Percentiles rank a stretch among this genome's conserved stretches.
These are phyloP conservation scores for Diaporthe sp. DNA, from an alignment of 2,329 filamentous ascomycete genomes.

Conservation along the genomic window DNA sequence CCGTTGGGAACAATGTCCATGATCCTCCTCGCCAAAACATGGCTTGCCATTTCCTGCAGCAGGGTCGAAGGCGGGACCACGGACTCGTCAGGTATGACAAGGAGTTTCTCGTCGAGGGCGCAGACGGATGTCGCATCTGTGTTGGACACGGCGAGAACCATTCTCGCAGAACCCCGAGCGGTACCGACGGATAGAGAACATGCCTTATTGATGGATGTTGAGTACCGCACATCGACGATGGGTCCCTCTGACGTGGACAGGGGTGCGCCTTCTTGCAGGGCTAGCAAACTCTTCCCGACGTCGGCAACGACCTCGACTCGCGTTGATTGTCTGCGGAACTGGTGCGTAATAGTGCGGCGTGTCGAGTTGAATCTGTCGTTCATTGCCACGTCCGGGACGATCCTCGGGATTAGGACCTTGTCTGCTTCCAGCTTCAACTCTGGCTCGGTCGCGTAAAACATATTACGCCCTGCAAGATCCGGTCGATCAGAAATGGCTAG, in stretches of 20 bases:
- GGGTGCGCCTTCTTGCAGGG: neutral
- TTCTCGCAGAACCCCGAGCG: neutral
- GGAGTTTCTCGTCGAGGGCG: neutral
- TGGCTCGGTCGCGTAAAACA: neutral
- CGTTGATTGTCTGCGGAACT: neutral
- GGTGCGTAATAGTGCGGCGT: neutral
- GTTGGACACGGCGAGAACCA: neutral
- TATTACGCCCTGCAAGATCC: constrained; percentile 29
- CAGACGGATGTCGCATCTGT: neutral
- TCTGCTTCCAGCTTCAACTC: neutral
- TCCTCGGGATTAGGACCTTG: neutral
- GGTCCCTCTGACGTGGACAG: neutral
- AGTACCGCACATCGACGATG: neutral
- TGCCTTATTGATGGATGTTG: neutral
- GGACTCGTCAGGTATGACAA: neutral
- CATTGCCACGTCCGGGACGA: neutral
- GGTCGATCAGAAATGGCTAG: constrained; percentile 5
- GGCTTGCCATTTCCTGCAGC: neutral
- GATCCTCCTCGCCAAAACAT: neutral
- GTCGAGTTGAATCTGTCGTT: neutral
- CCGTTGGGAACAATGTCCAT: neutral
- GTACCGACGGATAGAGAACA: neutral
- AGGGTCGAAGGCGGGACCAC: neutral
- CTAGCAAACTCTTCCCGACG: neutral
- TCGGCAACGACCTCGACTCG: neutral